Base-by-base conservation (phyloP, 805 yeast species). In the Wickerhamomyces chaumierensis region DNA sequence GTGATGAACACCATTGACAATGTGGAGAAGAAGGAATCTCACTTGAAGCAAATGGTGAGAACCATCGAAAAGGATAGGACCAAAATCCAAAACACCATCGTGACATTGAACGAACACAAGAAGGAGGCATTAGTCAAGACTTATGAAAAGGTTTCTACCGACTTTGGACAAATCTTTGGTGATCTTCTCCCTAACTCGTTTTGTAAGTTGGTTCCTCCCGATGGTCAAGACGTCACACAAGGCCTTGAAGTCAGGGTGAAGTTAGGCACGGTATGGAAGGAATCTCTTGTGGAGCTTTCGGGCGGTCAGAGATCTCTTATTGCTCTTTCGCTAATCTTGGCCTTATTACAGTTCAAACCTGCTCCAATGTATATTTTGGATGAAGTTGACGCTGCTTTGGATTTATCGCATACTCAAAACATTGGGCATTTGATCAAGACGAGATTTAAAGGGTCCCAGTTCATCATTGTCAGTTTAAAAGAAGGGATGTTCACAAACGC, bases 401-500 rank as follows among this genome's bases (percentile, higher is more conserved):
- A 92, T 67, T 71, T 90, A 46, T 84, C 94, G 42, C 99, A 92
- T 56, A 92, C 99, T 1, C 97, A 92, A 58, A 92, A 92, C 53
- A 92, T 92, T 52, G 99, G 99, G 3, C 95, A 86, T 53, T 68
- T 92, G 56, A 92, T 92, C 59, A 92, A 90, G 62, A 90, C 96
- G 0, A 68, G 95, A 48, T 92, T 92, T 62, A 82, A 84, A 58
- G 96, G 95, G 1, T 83, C 96, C 2, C 99, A 92, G 56, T 92
- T 92, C 57, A 90, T 92, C 46, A 94, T 92, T 36, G 98, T 92
- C 18, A 85, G 96, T 20, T 74, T 92, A 63, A 92, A 92, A 56
- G 99, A 92, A 60, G 98, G 97, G 13, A 86, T 92, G 95, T 92
- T 92, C 56, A 81, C 95, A 9, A 92, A 92, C 60, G 99, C 98